Evolutionary conservation across 2,329 filamentous ascomycete species (phyloP).

Genomic region (Hymenotorrendiella dingleyae): DNA sequence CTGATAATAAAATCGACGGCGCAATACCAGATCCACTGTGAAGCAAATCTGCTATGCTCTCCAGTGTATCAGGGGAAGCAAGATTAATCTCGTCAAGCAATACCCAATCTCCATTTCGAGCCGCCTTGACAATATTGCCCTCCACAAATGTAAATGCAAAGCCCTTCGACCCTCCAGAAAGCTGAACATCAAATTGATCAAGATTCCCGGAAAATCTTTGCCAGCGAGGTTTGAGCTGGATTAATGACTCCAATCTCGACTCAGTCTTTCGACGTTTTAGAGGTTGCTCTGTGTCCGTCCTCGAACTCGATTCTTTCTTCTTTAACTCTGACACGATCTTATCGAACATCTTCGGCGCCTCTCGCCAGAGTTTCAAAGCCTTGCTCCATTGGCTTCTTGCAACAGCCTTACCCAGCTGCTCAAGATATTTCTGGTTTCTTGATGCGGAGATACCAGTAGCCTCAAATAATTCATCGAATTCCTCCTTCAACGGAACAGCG

Average conservation of each 20-base stretch:
- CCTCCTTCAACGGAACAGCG: constrained; percentile 84
- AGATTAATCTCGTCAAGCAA: constrained; percentile 96
- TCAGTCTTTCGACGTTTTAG: constrained; percentile 63
- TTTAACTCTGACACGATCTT: constrained; percentile 55
- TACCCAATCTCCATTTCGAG: constrained; percentile 94
- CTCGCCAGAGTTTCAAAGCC: constrained; percentile 78
- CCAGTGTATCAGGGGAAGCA: constrained; percentile 87
- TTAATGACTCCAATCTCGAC: constrained; percentile 59
- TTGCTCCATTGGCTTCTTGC: constrained; percentile 82
- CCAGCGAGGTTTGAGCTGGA: constrained; percentile 64
- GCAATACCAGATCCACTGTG: constrained; percentile 62
- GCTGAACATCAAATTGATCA: constrained; percentile 73
- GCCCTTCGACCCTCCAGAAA: constrained; percentile 63
- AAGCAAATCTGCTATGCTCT: constrained; percentile 86
- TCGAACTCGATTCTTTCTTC: constrained; percentile 34
- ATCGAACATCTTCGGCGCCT: constrained; percentile 83
- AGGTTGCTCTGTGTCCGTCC: constrained; percentile 50
- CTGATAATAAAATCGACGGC: constrained; percentile 83
- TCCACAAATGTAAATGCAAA: constrained; percentile 97
- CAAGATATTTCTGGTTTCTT: constrained; percentile 82
- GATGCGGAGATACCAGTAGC: constrained; percentile 78
- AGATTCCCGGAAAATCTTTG: constrained; percentile 69
- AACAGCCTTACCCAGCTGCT: constrained; percentile 72
- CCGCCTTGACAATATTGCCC: constrained; percentile 93
- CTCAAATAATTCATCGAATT: constrained; percentile 85